phyloP scores from a whole-genome alignment of 345 rosid species.

The Acer campestre region DNA sequence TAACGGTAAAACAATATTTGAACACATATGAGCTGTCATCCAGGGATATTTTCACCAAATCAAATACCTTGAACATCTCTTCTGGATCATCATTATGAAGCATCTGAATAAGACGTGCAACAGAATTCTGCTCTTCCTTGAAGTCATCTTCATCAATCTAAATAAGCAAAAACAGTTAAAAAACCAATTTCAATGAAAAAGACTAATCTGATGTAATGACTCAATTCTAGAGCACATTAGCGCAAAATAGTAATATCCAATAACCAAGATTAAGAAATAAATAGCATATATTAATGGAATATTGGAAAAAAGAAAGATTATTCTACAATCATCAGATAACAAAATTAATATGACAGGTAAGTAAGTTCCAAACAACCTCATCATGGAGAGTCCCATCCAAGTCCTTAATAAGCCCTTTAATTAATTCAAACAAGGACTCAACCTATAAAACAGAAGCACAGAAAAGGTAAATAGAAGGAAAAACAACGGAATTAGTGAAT shows the following conservation, averaged over 20 bases:
- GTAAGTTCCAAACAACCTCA: slow-evolving; percentile 55
- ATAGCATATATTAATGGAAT: neutral
- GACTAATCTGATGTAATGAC: too few species aligned
- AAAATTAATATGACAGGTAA: slow-evolving; percentile 19
- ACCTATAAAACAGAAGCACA: slow-evolving; percentile 47
- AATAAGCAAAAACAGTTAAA: slow-evolving; percentile 11
- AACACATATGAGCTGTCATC: neutral
- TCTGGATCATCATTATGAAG: slow-evolving; percentile 80
- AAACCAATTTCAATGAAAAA: slow-evolving; percentile 16
- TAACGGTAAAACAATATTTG: slow-evolving; percentile 5
- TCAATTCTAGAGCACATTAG: neutral
- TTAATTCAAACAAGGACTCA: slow-evolving; percentile 86
- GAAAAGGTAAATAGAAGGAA: neutral
- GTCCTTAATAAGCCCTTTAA: slow-evolving; percentile 93
- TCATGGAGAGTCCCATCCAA: slow-evolving; percentile 61
- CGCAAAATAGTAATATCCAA: slow-evolving; percentile 3
- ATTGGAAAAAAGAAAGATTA: neutral
- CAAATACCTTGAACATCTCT: slow-evolving; percentile 93
- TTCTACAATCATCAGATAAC: neutral
- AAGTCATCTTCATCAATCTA: slow-evolving; percentile 97
- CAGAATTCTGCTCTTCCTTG: slow-evolving; percentile 96
- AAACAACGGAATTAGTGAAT: neutral
- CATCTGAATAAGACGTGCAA: slow-evolving; percentile 95
- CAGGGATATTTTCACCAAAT: slow-evolving; percentile 8
- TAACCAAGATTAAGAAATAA: neutral